phyloP scores from a whole-genome alignment of 352 stramenopile species.

The Phytophthora megakarya region DNA sequence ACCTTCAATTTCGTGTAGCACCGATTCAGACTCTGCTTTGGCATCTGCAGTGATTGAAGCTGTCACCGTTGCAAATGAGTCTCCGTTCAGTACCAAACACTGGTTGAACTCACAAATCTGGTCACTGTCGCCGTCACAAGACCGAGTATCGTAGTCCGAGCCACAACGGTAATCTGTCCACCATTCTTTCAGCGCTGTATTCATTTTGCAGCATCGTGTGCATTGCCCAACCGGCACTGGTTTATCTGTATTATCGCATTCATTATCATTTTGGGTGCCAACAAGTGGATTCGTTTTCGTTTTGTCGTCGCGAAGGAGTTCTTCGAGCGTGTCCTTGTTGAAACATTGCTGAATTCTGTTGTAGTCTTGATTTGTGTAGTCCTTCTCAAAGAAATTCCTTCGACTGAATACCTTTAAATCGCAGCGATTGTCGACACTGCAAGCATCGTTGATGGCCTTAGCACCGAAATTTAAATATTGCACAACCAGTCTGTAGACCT shows the following conservation, averaged over 20 bases:
- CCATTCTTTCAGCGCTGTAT: constrained; percentile 53
- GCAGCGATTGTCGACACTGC: constrained; percentile 47
- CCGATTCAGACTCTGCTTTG: constrained; percentile 36
- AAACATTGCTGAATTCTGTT: constrained; percentile 41
- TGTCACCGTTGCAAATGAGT: constrained; percentile 46
- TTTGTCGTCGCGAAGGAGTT: constrained; percentile 29
- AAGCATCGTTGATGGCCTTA: constrained; percentile 59
- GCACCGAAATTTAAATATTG: constrained; percentile 49
- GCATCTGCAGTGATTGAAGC: constrained; percentile 39
- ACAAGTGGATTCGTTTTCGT: constrained; percentile 50
- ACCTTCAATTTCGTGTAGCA: constrained; percentile 43
- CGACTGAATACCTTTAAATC: constrained; percentile 44
- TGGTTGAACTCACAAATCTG: constrained; percentile 53
- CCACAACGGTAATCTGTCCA: constrained; percentile 71
- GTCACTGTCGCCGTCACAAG: constrained; percentile 40
- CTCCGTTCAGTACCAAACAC: constrained; percentile 57
- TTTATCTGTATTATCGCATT: constrained; percentile 33
- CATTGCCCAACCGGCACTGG: constrained; percentile 43
- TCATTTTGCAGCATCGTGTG: constrained; percentile 54
- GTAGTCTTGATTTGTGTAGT: constrained; percentile 24
- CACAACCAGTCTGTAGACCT: constrained; percentile 24
- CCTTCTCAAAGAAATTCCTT: constrained; percentile 50
- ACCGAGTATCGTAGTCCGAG: constrained; percentile 45
- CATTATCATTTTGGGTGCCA: neutral
- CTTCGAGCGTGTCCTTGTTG: constrained; percentile 21